Evolutionary conservation across 331 rosid genomes (phyloP).

Genomic region (Dryas integrifolia): DNA sequence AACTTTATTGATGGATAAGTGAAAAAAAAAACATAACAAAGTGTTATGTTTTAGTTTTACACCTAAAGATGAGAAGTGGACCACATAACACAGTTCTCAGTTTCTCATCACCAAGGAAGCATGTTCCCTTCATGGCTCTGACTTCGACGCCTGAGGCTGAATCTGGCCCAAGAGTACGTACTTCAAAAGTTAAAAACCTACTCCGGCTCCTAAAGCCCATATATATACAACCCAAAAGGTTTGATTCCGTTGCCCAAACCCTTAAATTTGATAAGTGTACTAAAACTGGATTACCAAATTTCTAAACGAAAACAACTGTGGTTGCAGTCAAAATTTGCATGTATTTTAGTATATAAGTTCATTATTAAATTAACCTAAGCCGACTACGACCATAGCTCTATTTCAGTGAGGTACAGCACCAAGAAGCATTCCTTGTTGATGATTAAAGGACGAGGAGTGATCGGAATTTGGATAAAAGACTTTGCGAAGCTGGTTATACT

Average conservation of each 20-base stretch:
- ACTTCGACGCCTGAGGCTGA: too few relatives aligned
- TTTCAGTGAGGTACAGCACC: constrained; percentile 20
- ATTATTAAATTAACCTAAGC: neutral
- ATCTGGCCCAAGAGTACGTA: too few relatives aligned
- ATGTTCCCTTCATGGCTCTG: too few relatives aligned
- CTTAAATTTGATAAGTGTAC: too few relatives aligned
- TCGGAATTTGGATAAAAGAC: constrained; percentile 40
- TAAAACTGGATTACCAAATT: neutral
- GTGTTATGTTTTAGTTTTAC: neutral
- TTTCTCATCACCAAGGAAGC: neutral
- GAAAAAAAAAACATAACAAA: neutral
- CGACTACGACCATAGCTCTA: neutral
- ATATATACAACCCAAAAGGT: too few relatives aligned
- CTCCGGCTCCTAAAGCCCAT: too few relatives aligned
- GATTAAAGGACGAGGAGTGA: neutral
- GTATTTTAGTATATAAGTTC: neutral
- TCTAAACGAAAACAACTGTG: neutral
- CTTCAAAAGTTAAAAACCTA: too few relatives aligned
- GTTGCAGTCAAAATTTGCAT: neutral
- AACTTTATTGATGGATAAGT: too few relatives aligned
- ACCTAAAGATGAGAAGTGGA: neutral
- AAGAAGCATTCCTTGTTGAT: neutral
- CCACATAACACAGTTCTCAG: neutral
- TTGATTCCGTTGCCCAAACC: too few relatives aligned
- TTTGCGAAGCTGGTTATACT: constrained; percentile 46